These are phyloP conservation scores for Eucalyptus decipiens DNA, from an alignment of 345 rosid genomes.

Conservation along the genomic window DNA sequence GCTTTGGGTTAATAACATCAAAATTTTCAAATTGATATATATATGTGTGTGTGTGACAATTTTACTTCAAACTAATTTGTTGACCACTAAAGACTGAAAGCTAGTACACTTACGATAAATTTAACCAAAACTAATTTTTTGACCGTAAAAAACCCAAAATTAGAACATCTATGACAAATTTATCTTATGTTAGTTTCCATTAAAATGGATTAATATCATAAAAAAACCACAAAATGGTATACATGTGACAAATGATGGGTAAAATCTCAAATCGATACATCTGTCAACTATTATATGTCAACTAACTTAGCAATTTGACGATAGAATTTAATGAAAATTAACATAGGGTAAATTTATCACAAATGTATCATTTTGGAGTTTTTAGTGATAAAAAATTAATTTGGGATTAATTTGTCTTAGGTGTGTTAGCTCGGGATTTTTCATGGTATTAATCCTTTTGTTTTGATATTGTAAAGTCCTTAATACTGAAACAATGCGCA, in stretches of 20 bases:
- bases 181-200: rapidly evolving
- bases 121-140: rapidly evolving
- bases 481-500: neutral
- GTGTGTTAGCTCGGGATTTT: rapidly evolving
- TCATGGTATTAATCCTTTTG: rapidly evolving
- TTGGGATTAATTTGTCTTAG: neutral
- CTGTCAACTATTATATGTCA: too few species aligned
- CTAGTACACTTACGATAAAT: rapidly evolving
- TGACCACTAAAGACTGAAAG: rapidly evolving
- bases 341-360: rapidly evolving
- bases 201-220: rapidly evolving
- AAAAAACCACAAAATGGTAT: rapidly evolving
- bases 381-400: too few species aligned
- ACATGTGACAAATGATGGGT: rapidly evolving
- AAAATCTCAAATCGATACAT: too few species aligned
- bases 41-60: rapidly evolving
- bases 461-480: neutral
- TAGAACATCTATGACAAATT: too few species aligned
- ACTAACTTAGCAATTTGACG: too few species aligned
- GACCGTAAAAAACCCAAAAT: rapidly evolving
- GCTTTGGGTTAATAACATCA: neutral
- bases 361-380: rapidly evolving
- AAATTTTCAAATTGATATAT: neutral
- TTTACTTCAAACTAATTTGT: too few species aligned
- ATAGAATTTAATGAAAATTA: rapidly evolving